phyloP scores from a whole-genome alignment of 2,329 filamentous ascomycete genomes.

The Phyllosticta citribraziliensis region DNA sequence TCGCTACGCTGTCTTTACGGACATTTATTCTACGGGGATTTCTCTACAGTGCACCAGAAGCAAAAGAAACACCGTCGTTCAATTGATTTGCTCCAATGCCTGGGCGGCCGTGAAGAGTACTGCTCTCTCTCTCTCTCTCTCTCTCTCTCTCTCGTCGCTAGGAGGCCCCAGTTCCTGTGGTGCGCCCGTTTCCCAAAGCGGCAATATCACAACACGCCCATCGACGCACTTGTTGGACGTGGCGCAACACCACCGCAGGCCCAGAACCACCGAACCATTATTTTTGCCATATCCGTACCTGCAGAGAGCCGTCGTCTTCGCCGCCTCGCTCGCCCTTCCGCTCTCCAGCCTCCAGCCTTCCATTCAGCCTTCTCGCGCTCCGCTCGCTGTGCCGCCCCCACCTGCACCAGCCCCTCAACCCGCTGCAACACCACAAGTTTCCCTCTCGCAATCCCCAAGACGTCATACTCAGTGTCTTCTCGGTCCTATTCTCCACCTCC shows the following conservation, averaged over 20 bases:
- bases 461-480: too few relatives aligned
- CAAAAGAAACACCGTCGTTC: not conserved
- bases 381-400: not conserved
- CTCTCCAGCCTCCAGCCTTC: not conserved
- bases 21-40: too few relatives aligned
- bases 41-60: too few relatives aligned
- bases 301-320: too few relatives aligned
- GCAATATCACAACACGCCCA: not conserved
- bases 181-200: not conserved
- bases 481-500: not conserved
- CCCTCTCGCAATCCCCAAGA: not conserved
- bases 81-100: not conserved
- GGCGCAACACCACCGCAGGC: not conserved
- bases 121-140: not conserved
- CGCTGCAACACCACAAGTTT: not conserved
- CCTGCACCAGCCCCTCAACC: not conserved
- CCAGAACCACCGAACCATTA: not conserved
- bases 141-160: not conserved
- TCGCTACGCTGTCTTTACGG: too few relatives aligned
- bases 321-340: not conserved
- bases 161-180: not conserved
- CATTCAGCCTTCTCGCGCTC: not conserved
- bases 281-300: not conserved
- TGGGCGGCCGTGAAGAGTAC: not conserved
- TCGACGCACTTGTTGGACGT: not conserved